Evolutionary conservation across 1,284 basidiomycete species (phyloP), one percentile per base, ranked within the genome.

Genomic region (Cryptococcus sp.): DNA sequence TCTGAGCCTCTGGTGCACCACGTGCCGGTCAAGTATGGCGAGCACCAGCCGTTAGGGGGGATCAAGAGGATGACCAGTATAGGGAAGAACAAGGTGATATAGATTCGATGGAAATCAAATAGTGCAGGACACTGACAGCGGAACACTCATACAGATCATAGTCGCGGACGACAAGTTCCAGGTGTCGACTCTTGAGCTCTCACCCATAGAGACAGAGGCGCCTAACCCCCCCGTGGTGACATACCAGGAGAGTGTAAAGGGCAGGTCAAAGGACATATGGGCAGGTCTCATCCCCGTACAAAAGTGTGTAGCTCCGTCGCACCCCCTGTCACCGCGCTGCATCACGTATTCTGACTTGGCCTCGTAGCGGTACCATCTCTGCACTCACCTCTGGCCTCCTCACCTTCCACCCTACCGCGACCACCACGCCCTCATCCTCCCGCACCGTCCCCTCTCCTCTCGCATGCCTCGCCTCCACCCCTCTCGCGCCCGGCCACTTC

Each of bases 401-500:
- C 40, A 67, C 66, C 18, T 60, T 39, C 54, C 58, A 55, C 23
- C 47, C 48, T 40, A 15, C 50, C 21, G 21, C 57, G 37, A 36
- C 45, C 18, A 15, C 44, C 20, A 43, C 53, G 18, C n/a, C 54
- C 16, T 43, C 61, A 8, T 40, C 55, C 18, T 60, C 60, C n/a
- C 52, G 64, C 12, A 55, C 60, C 2, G 53, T 77, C 3, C 61
- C 70, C 2, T 70, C 71, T 1, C 72, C 72, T 2, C 56, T 77
- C 3, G 66, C 67, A 18, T 65, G 71, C n/a, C 59, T 77, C 42
- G 80, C 81, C n/a, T 67, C 75, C 0, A 55, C 69, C 0, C 73
- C 88, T 15, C 81, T 85, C 2, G 66, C 77, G 7, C 78, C 82
- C 51, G 71, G 79, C 23, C 81, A 81, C 0, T 91, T 94, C 75